Evolutionary conservation across 306 rosid genomes (phyloP).

Genomic region (Cotoneaster glaucophyllus): DNA sequence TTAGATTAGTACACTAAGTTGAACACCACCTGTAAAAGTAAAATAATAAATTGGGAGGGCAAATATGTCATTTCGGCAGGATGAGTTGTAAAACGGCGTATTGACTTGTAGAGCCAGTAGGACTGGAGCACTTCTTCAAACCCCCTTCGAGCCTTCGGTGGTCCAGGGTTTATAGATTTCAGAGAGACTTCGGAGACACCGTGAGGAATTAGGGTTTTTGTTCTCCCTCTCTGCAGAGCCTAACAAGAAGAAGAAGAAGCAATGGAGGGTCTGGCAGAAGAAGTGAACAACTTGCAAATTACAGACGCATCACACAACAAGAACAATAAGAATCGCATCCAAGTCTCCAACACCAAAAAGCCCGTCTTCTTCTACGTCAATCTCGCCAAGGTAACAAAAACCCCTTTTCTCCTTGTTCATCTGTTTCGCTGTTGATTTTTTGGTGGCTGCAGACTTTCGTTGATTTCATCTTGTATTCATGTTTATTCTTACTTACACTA

Average conservation of each 20-base stretch:
- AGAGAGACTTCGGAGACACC: background rate
- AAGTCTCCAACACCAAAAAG: conserved; percentile 68
- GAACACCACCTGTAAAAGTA: no score
- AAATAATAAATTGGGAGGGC: background rate
- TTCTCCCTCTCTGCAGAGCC: background rate
- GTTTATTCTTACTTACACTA: background rate
- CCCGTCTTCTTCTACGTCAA: conserved; percentile 74
- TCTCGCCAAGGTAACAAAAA: conserved; percentile 50
- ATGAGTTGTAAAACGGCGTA: background rate
- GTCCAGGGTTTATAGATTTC: background rate
- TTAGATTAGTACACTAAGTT: no score
- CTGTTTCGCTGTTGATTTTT: background rate
- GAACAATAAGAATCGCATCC: conserved; percentile 62
- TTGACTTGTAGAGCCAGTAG: background rate
- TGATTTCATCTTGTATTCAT: background rate
- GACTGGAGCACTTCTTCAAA: background rate
- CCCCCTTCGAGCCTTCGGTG: background rate
- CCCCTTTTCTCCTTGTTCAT: background rate
- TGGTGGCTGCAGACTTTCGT: background rate
- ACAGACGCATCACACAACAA: conserved; percentile 23
- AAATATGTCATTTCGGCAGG: background rate
- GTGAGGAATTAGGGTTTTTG: background rate
- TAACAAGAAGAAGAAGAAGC: background rate
- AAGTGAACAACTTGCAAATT: conserved; percentile 42
- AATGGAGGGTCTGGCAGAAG: conserved; percentile 57